Evolutionary conservation across 225 moss, liverwort and hornwort species (phyloP).

Genomic region (Marchantia polymorpha): DNA sequence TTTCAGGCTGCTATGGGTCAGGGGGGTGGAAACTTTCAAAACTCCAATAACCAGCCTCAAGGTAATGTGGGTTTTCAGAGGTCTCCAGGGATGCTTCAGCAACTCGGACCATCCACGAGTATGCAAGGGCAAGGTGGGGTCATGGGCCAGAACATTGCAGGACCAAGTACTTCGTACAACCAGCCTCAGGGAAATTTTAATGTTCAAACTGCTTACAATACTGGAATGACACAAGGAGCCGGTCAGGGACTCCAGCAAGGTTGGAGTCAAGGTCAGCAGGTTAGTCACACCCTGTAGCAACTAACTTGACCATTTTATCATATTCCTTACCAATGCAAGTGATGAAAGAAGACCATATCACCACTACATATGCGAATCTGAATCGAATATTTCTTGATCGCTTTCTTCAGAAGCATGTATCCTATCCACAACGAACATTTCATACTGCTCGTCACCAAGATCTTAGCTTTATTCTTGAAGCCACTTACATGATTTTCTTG

Average conservation of each 20-base stretch:
- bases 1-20: slow-evolving; percentile 14
- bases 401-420: no score
- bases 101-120: neutral
- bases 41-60: slow-evolving; percentile 5
- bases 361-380: no score
- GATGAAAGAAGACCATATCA: no score
- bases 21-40: slow-evolving; percentile 15
- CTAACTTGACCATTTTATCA: neutral
- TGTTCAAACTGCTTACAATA: neutral
- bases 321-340: neutral
- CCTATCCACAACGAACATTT: no score
- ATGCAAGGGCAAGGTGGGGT: neutral
- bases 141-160: slow-evolving; percentile 1
- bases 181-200: slow-evolving; percentile 18
- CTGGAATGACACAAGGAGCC: neutral
- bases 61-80: neutral
- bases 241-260: neutral
- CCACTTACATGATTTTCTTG: no score
- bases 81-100: neutral
- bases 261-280: slow-evolving; percentile 13
- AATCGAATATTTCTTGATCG: no score
- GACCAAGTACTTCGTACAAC: slow-evolving; percentile 1
- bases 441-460: no score
- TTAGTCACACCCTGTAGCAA: neutral
- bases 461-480: no score